Base-by-base conservation (phyloP, 805 yeast genomes). In the Pichia eremophila region DNA sequence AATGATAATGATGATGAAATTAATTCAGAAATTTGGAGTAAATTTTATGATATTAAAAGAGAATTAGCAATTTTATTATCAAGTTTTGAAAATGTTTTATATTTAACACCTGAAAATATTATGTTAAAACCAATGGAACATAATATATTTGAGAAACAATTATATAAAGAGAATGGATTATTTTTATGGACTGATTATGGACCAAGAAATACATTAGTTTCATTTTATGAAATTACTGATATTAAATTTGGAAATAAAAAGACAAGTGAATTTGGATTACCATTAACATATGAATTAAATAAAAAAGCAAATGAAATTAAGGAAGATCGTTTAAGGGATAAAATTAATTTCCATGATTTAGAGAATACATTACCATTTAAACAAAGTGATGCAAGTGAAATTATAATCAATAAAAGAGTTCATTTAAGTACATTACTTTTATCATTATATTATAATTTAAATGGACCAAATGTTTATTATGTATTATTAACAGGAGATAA, bases 161-260 rank as follows among this genome's bases (percentile, higher is more conserved):
- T 83, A 5, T 82, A 73, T 59, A 53, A 54, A 25, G 61, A 71
- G 7, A 60, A 67, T 19, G 88, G 88, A 4, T 62, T 83, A 52
- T 71, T 83, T 27, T 63, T 76, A 8, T 87, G 95, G 91, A 90
- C 91, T 5, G 95, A 85, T 64, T 85, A 79, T 61, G 85, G 93
- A 89, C 74, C 77, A 58, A 72, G 95, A 53, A 76, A 82, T 8
- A 84, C 89, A 4, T 75, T 85, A 2, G 95, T 95, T 8, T 65
- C 67, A 32, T 82, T 75, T 57, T 87, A 83, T 61, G 70, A 75
- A 18, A 76, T 85, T 51, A 81, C 83, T 0, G 81, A 75, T 1
- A 61, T 73, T 11, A 61, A 58, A 28, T 58, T 70, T 8, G 68
- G 61, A 39, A 65, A 61, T 54, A 57, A 54, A 9, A 64, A 63